Conservation (phyloP, 768 basidiomycete genomes). For the Suillus fuscotomentosus region DNA sequence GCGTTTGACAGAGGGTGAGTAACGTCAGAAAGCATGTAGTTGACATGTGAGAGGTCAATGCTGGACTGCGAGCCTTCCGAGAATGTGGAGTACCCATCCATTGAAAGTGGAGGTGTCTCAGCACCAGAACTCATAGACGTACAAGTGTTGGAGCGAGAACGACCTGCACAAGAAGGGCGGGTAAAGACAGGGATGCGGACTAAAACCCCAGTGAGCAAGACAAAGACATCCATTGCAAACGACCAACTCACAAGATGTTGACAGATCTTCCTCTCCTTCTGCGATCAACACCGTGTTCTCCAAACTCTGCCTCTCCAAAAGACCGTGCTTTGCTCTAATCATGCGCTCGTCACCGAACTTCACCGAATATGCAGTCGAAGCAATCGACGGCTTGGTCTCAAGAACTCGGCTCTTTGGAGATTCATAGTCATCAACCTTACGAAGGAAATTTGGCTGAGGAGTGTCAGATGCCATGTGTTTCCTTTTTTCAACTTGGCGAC, state of each 20-base stretch:
- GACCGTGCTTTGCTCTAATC: slow-evolving; percentile 60
- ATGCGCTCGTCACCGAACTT: slow-evolving; percentile 69
- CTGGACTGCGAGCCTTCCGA: slow-evolving; percentile 77
- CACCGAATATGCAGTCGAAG: slow-evolving; percentile 53
- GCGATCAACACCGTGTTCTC: slow-evolving; percentile 66
- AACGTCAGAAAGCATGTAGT: slow-evolving; percentile 51
- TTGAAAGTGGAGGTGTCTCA: slow-evolving; percentile 70
- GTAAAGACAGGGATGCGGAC: slow-evolving; percentile 54
- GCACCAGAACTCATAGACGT: slow-evolving; percentile 59
- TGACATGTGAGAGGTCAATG: slow-evolving; percentile 67
- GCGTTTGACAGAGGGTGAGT: slow-evolving; percentile 49
- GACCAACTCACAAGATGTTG: slow-evolving; percentile 44
- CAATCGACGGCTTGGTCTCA: slow-evolving; percentile 61
- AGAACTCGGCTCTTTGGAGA: slow-evolving; percentile 48
- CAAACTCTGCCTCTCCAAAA: slow-evolving; percentile 63
- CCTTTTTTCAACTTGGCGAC: slow-evolving; percentile 61
- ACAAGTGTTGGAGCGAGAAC: slow-evolving; percentile 69
- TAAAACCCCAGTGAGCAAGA: slow-evolving; percentile 15
- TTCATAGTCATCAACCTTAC: slow-evolving; percentile 30
- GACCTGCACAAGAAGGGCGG: slow-evolving; percentile 47
- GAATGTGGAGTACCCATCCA: slow-evolving; percentile 61
- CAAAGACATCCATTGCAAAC: not conserved
- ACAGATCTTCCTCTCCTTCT: slow-evolving; percentile 57
- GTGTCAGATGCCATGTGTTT: slow-evolving; percentile 40
- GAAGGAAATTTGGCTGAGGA: slow-evolving; percentile 33